phyloP scores from a whole-genome alignment of 1,139 yeast genomes.

The Suhomyces yuchorum region DNA sequence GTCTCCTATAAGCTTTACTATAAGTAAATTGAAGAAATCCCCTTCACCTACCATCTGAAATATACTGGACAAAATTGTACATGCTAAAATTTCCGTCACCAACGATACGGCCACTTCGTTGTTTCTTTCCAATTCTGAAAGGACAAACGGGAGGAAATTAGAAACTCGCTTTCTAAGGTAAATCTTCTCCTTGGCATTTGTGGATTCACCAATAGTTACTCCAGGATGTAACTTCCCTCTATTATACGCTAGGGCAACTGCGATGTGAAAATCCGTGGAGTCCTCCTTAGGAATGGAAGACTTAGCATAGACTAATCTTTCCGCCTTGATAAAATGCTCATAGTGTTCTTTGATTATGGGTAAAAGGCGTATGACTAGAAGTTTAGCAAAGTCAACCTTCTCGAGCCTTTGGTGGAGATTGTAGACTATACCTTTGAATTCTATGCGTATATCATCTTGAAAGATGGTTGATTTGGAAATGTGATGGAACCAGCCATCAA shows the following conservation, averaged over 20 bases:
- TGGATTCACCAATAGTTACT: conserved; percentile 47
- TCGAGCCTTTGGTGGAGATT: conserved; percentile 45
- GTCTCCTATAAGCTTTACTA: conserved; percentile 63
- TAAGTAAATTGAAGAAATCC: conserved; percentile 71
- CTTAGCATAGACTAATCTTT: conserved; percentile 37
- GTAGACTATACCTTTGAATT: conserved; percentile 47
- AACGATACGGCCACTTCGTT: conserved; percentile 54
- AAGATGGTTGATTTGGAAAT: conserved; percentile 54
- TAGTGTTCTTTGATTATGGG: conserved; percentile 74
- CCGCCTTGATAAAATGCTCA: conserved; percentile 55
- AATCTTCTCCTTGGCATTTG: conserved; percentile 50
- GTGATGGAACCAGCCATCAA: conserved; percentile 62
- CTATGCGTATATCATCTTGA: conserved; percentile 52
- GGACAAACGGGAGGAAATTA: conserved; percentile 50
- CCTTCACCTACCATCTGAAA: conserved; percentile 65
- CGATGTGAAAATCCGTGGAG: conserved; percentile 42
- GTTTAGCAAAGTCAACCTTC: conserved; percentile 54
- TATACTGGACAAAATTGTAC: conserved; percentile 49
- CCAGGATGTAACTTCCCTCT: conserved; percentile 64
- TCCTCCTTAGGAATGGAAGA: conserved; percentile 17
- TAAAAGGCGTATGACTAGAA: conserved; percentile 58
- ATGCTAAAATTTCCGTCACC: conserved; percentile 64
- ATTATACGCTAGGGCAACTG: conserved; percentile 62
- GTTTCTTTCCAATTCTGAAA: conserved; percentile 51
- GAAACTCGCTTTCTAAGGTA: conserved; percentile 51